A percentile compares a stretch with the other conserved stretches of the same genome.
Conservation (phyloP, 176 grass and related monocot species). For the Oryza punctata region DNA sequence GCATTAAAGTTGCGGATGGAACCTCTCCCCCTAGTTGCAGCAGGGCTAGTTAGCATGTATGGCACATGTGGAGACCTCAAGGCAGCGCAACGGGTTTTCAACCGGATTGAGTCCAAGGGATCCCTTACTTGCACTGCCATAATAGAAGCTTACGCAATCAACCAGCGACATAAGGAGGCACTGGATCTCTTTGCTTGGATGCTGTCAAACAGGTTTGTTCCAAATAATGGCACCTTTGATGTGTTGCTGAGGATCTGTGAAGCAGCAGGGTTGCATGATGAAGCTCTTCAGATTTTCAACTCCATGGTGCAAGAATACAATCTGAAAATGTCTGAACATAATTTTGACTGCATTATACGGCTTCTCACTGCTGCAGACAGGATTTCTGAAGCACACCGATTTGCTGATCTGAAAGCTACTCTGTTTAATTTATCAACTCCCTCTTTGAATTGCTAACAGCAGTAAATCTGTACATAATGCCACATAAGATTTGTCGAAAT, state of each 20-base stretch:
- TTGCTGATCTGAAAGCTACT: slow-evolving; percentile 65
- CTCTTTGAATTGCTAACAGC: slow-evolving; percentile 23
- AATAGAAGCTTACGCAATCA: slow-evolving; percentile 75
- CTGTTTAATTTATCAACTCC: slow-evolving; percentile 42
- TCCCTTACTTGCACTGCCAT: slow-evolving; percentile 79
- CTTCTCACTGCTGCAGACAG: slow-evolving; percentile 56
- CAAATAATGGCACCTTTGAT: slow-evolving; percentile 70
- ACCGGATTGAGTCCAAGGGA: slow-evolving; percentile 60
- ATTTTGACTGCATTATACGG: slow-evolving; percentile 77
- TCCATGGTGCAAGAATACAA: slow-evolving; percentile 72
- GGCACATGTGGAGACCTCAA: slow-evolving; percentile 67
- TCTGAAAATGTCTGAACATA: slow-evolving; percentile 68
- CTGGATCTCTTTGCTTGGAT: slow-evolving; percentile 74
- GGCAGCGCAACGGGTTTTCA: slow-evolving; percentile 67
- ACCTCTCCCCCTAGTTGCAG: slow-evolving; percentile 58
- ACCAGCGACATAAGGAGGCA: slow-evolving; percentile 62
- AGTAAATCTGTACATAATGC: slow-evolving; percentile 37
- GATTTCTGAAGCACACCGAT: slow-evolving; percentile 67
- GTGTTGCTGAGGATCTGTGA: slow-evolving; percentile 64
- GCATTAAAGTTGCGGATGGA: slow-evolving; percentile 68
- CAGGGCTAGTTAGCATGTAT: slow-evolving; percentile 78
- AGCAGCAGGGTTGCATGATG: slow-evolving; percentile 50
- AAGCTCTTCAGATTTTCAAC: slow-evolving; percentile 66
- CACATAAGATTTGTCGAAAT: slow-evolving; percentile 5
- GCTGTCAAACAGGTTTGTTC: slow-evolving; percentile 69